These are phyloP conservation scores for Tephrocybe sp. DNA, from an alignment of 768 basidiomycete species.

Conservation along the genomic window DNA sequence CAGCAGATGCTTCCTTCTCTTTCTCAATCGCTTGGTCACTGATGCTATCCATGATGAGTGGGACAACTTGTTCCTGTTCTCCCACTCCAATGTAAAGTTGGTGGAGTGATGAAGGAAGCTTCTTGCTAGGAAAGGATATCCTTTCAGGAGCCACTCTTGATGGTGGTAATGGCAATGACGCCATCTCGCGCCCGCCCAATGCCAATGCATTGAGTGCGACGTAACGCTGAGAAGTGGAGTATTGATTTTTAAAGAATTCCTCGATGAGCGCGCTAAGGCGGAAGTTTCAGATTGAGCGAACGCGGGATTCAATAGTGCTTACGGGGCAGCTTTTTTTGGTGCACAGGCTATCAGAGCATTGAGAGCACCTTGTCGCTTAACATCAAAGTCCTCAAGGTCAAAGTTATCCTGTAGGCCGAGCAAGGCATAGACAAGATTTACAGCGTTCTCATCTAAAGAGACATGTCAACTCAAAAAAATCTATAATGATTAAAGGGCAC, in stretches of 20 bases:
- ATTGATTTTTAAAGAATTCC: slow-evolving; percentile 93
- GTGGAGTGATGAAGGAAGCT: slow-evolving; percentile 70
- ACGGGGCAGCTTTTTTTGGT: slow-evolving; percentile 81
- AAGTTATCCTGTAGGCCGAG: slow-evolving; percentile 80
- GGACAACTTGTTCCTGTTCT: slow-evolving; percentile 44
- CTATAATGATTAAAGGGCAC: slow-evolving; percentile 20
- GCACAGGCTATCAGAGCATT: slow-evolving; percentile 79
- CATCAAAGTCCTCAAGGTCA: slow-evolving; percentile 76
- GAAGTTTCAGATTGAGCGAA: neutral
- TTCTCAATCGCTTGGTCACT: slow-evolving; percentile 61
- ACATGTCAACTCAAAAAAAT: neutral
- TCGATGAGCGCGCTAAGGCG: slow-evolving; percentile 71
- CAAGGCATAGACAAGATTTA: slow-evolving; percentile 72
- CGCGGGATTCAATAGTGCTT: slow-evolving; percentile 28
- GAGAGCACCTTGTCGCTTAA: slow-evolving; percentile 71
- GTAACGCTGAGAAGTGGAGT: slow-evolving; percentile 83
- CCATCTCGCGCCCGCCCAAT: slow-evolving; percentile 82
- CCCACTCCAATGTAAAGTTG: slow-evolving; percentile 52
- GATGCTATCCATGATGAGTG: slow-evolving; percentile 60
- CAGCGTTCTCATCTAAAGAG: slow-evolving; percentile 80
- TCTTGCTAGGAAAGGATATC: slow-evolving; percentile 77
- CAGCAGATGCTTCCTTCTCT: slow-evolving; percentile 49
- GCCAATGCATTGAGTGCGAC: slow-evolving; percentile 85
- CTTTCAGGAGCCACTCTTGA: slow-evolving; percentile 24
- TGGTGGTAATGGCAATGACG: slow-evolving; percentile 39